These are phyloP conservation scores for Dactylellina parvicollis DNA, from an alignment of 2,329 filamentous ascomycete species.

Conservation along the genomic window DNA sequence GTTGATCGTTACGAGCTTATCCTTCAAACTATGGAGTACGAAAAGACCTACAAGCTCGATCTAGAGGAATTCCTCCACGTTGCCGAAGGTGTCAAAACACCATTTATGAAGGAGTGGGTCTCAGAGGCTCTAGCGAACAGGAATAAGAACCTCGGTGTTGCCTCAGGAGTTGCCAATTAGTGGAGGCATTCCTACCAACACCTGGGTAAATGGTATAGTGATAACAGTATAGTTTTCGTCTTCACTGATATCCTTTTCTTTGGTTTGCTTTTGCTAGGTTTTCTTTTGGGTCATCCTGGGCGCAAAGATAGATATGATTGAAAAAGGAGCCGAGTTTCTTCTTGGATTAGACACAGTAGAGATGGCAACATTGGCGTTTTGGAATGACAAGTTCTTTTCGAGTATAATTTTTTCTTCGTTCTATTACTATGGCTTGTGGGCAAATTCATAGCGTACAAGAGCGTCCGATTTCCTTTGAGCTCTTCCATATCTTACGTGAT, in stretches of 20 bases:
- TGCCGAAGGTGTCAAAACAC: slow-evolving; percentile 74
- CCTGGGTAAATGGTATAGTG: slow-evolving; percentile 19
- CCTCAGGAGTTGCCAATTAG: slow-evolving; percentile 29
- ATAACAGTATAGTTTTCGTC: slow-evolving; percentile 30
- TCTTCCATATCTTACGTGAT: too few species aligned
- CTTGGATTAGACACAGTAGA: slow-evolving; percentile 16
- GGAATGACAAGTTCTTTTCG: not conserved
- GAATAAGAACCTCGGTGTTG: slow-evolving; percentile 60
- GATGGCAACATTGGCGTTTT: not conserved
- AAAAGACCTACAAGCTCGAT: slow-evolving; percentile 77
- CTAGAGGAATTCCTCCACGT: slow-evolving; percentile 89
- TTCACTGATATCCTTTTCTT: slow-evolving; percentile 42
- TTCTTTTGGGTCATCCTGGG: slow-evolving; percentile 44
- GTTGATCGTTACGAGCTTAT: slow-evolving; percentile 96
- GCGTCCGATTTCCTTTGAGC: too few species aligned
- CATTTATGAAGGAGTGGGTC: slow-evolving; percentile 83
- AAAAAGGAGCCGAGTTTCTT: not conserved
- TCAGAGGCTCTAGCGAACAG: slow-evolving; percentile 79
- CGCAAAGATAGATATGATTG: slow-evolving; percentile 48
- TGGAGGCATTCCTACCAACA: slow-evolving; percentile 25
- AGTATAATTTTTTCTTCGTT: not conserved
- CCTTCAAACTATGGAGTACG: slow-evolving; percentile 96
- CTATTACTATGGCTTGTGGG: not conserved
- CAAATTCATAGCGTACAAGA: too few species aligned
- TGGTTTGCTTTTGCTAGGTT: slow-evolving; percentile 32